Base-by-base conservation (phyloP, 805 yeast genomes). In the Torulaspora quercuum region DNA sequence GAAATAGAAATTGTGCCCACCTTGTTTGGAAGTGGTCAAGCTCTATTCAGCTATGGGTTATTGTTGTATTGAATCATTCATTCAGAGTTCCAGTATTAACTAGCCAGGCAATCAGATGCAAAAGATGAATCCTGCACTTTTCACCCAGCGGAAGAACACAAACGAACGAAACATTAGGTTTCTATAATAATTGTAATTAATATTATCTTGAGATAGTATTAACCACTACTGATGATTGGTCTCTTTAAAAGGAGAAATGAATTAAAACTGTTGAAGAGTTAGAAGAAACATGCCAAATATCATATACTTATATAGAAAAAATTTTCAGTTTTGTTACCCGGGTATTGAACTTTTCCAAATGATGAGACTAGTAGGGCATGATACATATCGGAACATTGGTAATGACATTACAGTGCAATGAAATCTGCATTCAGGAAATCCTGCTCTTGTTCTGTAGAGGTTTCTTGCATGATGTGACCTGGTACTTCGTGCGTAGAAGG, bases 161-260 rank as follows among this genome's bases (percentile, higher is more conserved):
- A 49, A 45, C 41, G 50, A 52, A 42, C 34, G 50, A 49, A 47
- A 47, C 63, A 25, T 52, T 49, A 56, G 66, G 65, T 61, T 60
- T 57, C 65, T 59, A 60, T 58, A 45, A 49, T 46, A 48, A 46
- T 45, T 45, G 55, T 54, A 59, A 61, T 61, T 61, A 61, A 61
- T 60, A 61, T 59, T 60, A 60, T 60, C 63, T 57, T 58, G 62
- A 61, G 66, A 60, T 59, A 61, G 66, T 60, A 61, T 57, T 61
- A 61, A 60, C 66, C 66, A 60, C 64, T 59, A 61, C 66, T 61
- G 66, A 61, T 60, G 66, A 54, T 57, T 48, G 61, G 52, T 42
- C 35, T 48, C 50, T 55, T 36, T 40, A 45, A 46, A 42, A 44
- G 39, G 36, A 41, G 29, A 24, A 11, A n/a, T n/a, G n/a, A n/a